Evolutionary conservation across 129 eudicot genomes (phyloP), one percentile per base, ranked within the genome.

Genomic region (Chrysanthemum makinoi): DNA sequence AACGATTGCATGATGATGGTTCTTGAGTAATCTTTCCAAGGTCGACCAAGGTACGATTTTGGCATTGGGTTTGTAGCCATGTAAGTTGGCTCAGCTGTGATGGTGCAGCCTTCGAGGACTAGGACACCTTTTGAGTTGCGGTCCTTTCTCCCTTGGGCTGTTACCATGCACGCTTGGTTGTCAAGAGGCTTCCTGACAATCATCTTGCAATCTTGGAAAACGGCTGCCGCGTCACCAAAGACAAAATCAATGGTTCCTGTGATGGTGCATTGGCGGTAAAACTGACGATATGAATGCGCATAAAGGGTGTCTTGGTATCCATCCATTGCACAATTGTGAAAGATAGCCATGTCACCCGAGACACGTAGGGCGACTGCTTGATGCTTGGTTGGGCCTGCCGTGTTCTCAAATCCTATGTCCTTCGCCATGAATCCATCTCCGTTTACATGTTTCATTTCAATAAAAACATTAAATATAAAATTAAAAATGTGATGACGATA

Each of bases 271-370:
- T 72, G 69, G 14, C 69, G 77, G n/a, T 72, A 72, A 55, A 72
- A 72, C 50, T 72, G 77, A 30, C 77, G 69, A 50, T 72, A 62
- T 16, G 77, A 44, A 61, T 72, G 77, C 0, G 69, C 19, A 2
- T 72, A 72, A 16, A 72, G 62, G 5, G 77, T 72, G 43, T 72
- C 77, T 62, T 72, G 77, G 62, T 72, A 72, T 60, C 77, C 77
- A 15, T 72, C 77, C 69, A 72, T 62, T 1, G 69, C 69, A 30
- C 69, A 72, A 11, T 72, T 72, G 69, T 72, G 53, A 22, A 72
- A 72, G 3, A 72, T 50, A 0, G 77, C 53, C 39, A 54, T 10
- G 15, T 72, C 77, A 2, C 69, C 69, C 1, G 69, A 61, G 26
- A 72, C 77, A 0, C 77, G 77, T 49, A 72, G 6, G 4, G 77